Conservation (phyloP, 345 rosid genomes). For the Acer saccharum region DNA sequence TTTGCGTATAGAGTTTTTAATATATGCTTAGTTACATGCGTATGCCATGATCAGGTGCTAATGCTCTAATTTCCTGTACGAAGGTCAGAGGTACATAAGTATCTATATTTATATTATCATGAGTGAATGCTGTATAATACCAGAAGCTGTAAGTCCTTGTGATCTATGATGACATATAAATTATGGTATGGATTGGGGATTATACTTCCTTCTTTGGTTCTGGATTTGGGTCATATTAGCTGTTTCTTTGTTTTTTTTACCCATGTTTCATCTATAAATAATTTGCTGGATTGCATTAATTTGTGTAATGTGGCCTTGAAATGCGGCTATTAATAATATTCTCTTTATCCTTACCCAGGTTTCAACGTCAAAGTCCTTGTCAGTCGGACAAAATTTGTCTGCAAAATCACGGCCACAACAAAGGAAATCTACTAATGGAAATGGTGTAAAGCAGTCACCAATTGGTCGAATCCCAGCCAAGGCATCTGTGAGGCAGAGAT, state of each 20-base stretch:
- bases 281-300: slow-evolving; percentile 19
- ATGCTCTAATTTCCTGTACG: background rate
- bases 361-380: slow-evolving; percentile 46
- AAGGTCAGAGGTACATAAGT: background rate
- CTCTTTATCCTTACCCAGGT: slow-evolving; percentile 34
- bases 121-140: background rate
- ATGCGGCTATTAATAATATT: background rate
- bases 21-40: background rate
- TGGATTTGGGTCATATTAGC: background rate
- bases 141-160: background rate
- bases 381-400: slow-evolving; percentile 38
- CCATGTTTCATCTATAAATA: slow-evolving; percentile 3
- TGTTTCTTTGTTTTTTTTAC: background rate
- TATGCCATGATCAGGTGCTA: background rate
- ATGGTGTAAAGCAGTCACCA: slow-evolving; percentile 55
- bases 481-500: slow-evolving; percentile 60
- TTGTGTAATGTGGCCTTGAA: slow-evolving; percentile 11
- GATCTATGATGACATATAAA: background rate
- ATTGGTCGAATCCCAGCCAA: slow-evolving; percentile 50
- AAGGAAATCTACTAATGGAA: slow-evolving; percentile 54
- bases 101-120: background rate
- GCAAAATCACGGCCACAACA: slow-evolving; percentile 43
- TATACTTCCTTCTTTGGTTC: background rate
- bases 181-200: background rate
- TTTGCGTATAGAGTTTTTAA: background rate